Conservation (phyloP, 2,329 filamentous ascomycete genomes). For the Alternaria angustiovoidea region DNA sequence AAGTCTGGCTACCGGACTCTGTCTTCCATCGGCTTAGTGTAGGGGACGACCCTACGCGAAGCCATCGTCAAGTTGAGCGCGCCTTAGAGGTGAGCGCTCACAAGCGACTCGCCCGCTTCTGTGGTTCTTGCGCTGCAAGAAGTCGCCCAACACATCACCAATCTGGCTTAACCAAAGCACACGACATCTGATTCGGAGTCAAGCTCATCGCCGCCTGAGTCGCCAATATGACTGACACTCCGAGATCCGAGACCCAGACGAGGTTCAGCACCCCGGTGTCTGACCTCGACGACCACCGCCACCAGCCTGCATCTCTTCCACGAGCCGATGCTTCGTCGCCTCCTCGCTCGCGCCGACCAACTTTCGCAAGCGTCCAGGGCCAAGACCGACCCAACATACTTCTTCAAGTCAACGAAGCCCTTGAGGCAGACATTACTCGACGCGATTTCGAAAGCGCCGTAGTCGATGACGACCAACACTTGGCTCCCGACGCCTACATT, state of each 20-base stretch:
- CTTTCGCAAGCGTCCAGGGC: slow-evolving; percentile 71
- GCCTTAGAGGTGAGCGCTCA: slow-evolving; percentile 62
- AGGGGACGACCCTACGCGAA: slow-evolving; percentile 58
- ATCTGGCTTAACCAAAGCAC: slow-evolving; percentile 17
- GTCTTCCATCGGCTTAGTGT: slow-evolving; percentile 52
- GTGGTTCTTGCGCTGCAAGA: slow-evolving; percentile 45
- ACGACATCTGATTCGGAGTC: slow-evolving; percentile 28
- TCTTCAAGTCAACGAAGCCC: slow-evolving; percentile 55
- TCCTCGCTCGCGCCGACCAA: slow-evolving; percentile 68
- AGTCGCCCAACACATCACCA: slow-evolving; percentile 16
- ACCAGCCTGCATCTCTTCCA: slow-evolving; percentile 68
- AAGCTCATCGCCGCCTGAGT: slow-evolving; percentile 33
- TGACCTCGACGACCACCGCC: slow-evolving; percentile 87
- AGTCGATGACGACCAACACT: slow-evolving; percentile 71
- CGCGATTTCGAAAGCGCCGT: slow-evolving; percentile 90
- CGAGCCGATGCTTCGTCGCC: slow-evolving; percentile 64
- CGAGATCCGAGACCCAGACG: slow-evolving; percentile 73
- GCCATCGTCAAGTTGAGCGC: slow-evolving; percentile 61
- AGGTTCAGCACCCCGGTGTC: slow-evolving; percentile 78
- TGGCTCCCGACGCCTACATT: slow-evolving; percentile 56
- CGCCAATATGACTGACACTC: slow-evolving; percentile 61
- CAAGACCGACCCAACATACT: slow-evolving; percentile 55
- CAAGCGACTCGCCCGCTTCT: slow-evolving; percentile 59
- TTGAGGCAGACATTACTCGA: slow-evolving; percentile 57
- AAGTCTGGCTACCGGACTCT: slow-evolving; percentile 37